phyloP scores from a whole-genome alignment of 2,329 filamentous ascomycete genomes.

The Ascochyta pisi region DNA sequence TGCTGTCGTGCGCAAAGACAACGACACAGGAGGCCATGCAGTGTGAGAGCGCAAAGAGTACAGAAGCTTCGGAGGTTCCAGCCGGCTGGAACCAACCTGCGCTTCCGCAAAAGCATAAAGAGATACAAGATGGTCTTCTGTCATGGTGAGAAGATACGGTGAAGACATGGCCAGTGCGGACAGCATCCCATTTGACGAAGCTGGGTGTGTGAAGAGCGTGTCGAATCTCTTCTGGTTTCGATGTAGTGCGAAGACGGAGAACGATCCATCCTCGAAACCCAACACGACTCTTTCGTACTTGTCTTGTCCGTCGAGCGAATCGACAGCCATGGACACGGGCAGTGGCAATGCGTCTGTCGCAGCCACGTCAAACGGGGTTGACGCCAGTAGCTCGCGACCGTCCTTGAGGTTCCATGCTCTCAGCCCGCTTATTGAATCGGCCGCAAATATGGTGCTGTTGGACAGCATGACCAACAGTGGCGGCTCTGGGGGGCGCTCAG shows the following conservation, averaged over 20 bases:
- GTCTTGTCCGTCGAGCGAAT: constrained; percentile 43
- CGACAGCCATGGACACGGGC: constrained; percentile 72
- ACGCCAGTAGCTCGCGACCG: constrained; percentile 65
- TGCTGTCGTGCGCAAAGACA: constrained; percentile 77
- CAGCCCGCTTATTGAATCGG: constrained; percentile 71
- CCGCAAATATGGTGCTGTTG: constrained; percentile 79
- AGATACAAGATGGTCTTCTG: constrained; percentile 74
- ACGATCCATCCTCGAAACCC: constrained; percentile 58
- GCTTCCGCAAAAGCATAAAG: constrained; percentile 69
- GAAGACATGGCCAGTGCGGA: constrained; percentile 73
- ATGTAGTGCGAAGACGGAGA: constrained; percentile 69
- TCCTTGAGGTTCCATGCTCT: constrained; percentile 77
- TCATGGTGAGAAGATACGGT: constrained; percentile 82
- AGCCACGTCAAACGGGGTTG: constrained; percentile 33
- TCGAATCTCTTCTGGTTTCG: constrained; percentile 54
- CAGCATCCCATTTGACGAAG: constrained; percentile 70
- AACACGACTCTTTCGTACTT: constrained; percentile 44
- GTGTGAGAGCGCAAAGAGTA: constrained; percentile 83
- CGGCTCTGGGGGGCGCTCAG: constrained; percentile 60
- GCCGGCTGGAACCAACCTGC: background rate
- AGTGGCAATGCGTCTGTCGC: constrained; percentile 28
- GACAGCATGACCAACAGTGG: constrained; percentile 77
- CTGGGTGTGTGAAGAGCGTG: constrained; percentile 64
- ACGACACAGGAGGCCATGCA: constrained; percentile 76
- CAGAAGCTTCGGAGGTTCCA: constrained; percentile 65